Evolutionary conservation across 2,329 filamentous ascomycete genomes (phyloP), one percentile per base, ranked within the genome.

Genomic region (Alternaria hordeiaustralica): DNA sequence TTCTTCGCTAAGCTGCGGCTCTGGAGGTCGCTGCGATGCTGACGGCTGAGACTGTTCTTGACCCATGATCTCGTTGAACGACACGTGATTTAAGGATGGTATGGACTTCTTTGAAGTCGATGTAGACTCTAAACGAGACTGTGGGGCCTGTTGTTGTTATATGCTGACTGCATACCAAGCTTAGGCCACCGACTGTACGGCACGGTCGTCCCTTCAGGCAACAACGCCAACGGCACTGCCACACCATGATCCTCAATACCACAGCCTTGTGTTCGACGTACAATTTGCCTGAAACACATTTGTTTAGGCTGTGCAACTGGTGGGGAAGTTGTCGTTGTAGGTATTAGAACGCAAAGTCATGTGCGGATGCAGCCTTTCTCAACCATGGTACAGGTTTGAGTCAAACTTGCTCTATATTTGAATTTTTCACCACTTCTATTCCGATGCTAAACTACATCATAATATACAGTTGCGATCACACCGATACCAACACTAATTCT

Each of bases 1-100:
- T 44, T 74, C 70, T 0, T 72, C 65, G 55, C 71, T 72, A 4
- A 71, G 36, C 6, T 71, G 67, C 4, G 70, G 70, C 55, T 75
- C 71, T 23, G 70, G 70, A 2, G 70, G 68, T 46, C 41, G 65
- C 13, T 63, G 55, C 12, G 26, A 50, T 4, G 46, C 44, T 45
- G 41, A 30, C 15, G 57, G 62, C 41, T 70, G 71, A 11, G 74
- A 75, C 45, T 75, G 70, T 13, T 59, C 63, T 57, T 75, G 73
- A 23, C 75, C 75, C 74, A 77, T 60, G 21, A 8, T 41, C 15
- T 3, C 13, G 45, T 9, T 2, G 45, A 6, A 25, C 3, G 44
- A 23, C 13, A 33, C 30, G 30, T 33, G 30, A 15, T 33, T 1
- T 15, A 33, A 49, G 0, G 15, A 28, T 5, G 9, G 3, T 5